phyloP scores from a whole-genome alignment of 2,329 filamentous ascomycete species.

The Dactylellina parvicollis region DNA sequence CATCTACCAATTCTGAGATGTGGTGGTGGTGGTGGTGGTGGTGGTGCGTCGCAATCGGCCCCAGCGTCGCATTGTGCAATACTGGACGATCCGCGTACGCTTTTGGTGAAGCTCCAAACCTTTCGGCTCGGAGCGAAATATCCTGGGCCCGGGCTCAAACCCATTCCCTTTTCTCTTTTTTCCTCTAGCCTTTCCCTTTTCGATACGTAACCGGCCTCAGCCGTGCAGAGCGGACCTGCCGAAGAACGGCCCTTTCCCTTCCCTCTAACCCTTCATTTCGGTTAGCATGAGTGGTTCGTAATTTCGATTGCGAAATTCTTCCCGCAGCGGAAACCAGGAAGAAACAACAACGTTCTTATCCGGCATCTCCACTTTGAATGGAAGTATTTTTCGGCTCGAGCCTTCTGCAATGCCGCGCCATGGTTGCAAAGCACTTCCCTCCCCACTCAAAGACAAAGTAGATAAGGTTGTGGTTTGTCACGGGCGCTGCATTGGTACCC shows the following conservation, averaged over 20 bases:
- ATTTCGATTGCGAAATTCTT: constrained; percentile 54
- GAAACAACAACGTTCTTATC: constrained; percentile 49
- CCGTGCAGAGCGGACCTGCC: constrained; percentile 42
- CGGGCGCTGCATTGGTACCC: background rate
- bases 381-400: constrained; percentile 34
- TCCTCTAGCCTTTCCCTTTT: constrained; percentile 5
- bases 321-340: constrained; percentile 48
- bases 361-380: constrained; percentile 28
- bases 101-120: constrained; percentile 39
- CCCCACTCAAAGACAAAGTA: constrained; percentile 18
- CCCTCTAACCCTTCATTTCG: constrained; percentile 43
- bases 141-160: constrained; percentile 10
- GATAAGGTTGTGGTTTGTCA: constrained; percentile 46
- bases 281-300: constrained; percentile 53
- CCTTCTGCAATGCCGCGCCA: constrained; percentile 26
- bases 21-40: too few relatives aligned
- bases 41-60: background rate
- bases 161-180: constrained; percentile 24
- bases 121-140: constrained; percentile 43
- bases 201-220: constrained; percentile 15
- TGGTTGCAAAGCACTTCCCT: constrained; percentile 18
- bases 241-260: constrained; percentile 49
- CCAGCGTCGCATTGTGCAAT: background rate
- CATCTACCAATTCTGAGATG: background rate
- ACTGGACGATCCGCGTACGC: background rate